A percentile compares a stretch with the other conserved stretches of the same genome.
Evolutionary conservation across 2,329 filamentous ascomycete species (phyloP).

Genomic region (Pezicula neosporulosa): DNA sequence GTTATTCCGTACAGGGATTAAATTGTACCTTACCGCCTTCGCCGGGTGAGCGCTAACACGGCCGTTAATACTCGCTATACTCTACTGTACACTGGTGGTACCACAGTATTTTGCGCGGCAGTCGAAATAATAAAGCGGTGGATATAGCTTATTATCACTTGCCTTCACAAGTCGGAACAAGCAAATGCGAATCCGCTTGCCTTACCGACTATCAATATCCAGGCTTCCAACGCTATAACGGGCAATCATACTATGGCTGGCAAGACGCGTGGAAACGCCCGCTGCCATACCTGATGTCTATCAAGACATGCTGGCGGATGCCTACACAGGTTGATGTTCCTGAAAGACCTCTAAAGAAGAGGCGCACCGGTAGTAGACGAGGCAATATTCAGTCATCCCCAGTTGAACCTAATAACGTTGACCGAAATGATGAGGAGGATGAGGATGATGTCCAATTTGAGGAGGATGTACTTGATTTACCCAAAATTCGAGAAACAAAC

Average conservation of each 20-base stretch:
- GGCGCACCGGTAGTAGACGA: constrained; percentile 18
- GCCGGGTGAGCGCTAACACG: too few species aligned
- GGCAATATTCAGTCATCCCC: constrained; percentile 5
- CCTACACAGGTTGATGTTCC: constrained; percentile 25
- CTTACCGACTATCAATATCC: too few species aligned
- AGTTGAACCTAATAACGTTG: constrained; percentile 11
- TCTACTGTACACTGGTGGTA: too few species aligned
- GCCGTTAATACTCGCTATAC: too few species aligned
- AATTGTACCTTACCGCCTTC: too few species aligned
- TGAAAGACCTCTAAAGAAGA: constrained; percentile 33
- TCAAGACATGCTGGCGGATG: constrained; percentile 41
- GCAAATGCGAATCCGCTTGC: too few species aligned
- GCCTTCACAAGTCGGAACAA: too few species aligned
- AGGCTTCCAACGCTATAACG: too few species aligned
- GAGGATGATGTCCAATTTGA: constrained; percentile 21
- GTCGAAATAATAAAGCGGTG: too few species aligned
- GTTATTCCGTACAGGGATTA: too few species aligned
- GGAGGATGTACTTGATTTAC: constrained; percentile 24
- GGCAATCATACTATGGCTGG: background rate
- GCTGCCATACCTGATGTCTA: constrained; percentile 36
- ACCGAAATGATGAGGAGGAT: constrained; percentile 20
- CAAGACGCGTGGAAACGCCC: background rate
- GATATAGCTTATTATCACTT: too few species aligned
- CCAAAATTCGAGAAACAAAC: constrained; percentile 25
- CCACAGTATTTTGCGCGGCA: too few species aligned